Evolutionary conservation across 495 filamentous ascomycete genomes (phyloP).

Genomic region (Platismatia glauca): DNA sequence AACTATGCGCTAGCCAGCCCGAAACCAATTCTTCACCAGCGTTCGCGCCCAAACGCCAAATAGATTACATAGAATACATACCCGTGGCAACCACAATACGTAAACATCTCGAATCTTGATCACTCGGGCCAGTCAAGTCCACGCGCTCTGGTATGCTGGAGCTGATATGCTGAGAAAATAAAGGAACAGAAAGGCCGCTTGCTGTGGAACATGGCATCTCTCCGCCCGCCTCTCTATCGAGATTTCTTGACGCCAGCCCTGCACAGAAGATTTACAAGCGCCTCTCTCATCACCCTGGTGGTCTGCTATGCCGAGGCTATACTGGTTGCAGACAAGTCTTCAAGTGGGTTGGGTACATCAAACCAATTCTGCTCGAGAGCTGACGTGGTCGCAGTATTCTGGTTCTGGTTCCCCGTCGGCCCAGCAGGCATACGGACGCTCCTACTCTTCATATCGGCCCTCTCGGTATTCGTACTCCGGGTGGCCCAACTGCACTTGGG

Average conservation of each 20-base stretch:
- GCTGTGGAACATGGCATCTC: background rate
- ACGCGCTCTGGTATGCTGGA: background rate
- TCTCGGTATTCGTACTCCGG: slow-evolving; percentile 71
- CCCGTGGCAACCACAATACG: background rate
- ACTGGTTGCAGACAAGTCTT: slow-evolving; percentile 59
- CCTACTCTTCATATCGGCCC: slow-evolving; percentile 56
- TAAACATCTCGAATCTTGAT: slow-evolving; percentile 1
- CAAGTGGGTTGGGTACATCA: slow-evolving; percentile 42
- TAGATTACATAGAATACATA: background rate
- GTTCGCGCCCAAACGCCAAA: background rate
- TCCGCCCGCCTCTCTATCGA: slow-evolving; percentile 53
- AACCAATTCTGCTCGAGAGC: slow-evolving; percentile 6
- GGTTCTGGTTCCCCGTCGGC: slow-evolving; percentile 80
- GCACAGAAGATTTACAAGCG: slow-evolving; percentile 75
- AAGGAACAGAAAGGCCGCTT: background rate
- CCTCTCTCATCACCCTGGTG: slow-evolving; percentile 53
- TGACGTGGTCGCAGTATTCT: slow-evolving; percentile 49
- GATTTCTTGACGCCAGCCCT: slow-evolving; percentile 84
- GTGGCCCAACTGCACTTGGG: slow-evolving; percentile 72
- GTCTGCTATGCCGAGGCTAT: slow-evolving; percentile 70
- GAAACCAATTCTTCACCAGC: background rate
- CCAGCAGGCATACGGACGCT: slow-evolving; percentile 62
- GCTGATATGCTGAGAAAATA: background rate
- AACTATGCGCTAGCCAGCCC: background rate
- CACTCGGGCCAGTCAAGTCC: background rate